Conservation (phyloP, 768 basidiomycete genomes). For the Xerocomus brunneocitrinus region DNA sequence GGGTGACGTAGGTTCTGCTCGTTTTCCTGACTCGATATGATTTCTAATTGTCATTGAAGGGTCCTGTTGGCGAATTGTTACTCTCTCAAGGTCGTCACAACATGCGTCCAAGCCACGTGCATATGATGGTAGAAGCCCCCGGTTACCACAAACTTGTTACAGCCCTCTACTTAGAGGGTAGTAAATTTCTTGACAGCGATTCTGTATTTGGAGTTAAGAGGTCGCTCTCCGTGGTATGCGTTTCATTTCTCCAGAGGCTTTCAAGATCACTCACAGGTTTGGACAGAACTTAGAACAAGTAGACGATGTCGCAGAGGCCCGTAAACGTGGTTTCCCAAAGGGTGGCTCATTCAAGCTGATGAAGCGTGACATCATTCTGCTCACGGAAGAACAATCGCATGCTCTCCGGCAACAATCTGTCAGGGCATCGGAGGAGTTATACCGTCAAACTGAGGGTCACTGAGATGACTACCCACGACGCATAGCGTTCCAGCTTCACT, state of each 20-base stretch:
- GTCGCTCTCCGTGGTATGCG: constrained; percentile 67
- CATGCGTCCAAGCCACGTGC: constrained; percentile 77
- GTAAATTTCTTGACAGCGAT: constrained; percentile 63
- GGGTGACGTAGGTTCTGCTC: constrained; percentile 43
- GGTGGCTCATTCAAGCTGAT: constrained; percentile 47
- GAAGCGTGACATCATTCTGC: constrained; percentile 42
- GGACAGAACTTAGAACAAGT: constrained; percentile 50
- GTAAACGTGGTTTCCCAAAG: constrained; percentile 45
- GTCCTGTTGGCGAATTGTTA: constrained; percentile 67
- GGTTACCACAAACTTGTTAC: constrained; percentile 73
- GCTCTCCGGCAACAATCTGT: constrained; percentile 20
- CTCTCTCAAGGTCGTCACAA: constrained; percentile 58
- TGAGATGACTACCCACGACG: not conserved
- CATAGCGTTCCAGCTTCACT: not conserved
- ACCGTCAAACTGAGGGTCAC: constrained; percentile 1
- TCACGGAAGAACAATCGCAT: constrained; percentile 39
- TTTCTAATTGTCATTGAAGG: constrained; percentile 34
- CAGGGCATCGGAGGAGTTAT: constrained; percentile 7
- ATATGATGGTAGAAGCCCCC: constrained; percentile 65
- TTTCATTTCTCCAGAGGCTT: not conserved
- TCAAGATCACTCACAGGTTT: not conserved
- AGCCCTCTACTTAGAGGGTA: constrained; percentile 69
- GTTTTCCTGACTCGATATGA: constrained; percentile 1
- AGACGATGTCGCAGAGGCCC: constrained; percentile 48
- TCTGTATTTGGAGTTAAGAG: constrained; percentile 80